Evolutionary conservation across 225 moss, liverwort and hornwort genomes (phyloP).

Genomic region (Marchantia polymorpha): DNA sequence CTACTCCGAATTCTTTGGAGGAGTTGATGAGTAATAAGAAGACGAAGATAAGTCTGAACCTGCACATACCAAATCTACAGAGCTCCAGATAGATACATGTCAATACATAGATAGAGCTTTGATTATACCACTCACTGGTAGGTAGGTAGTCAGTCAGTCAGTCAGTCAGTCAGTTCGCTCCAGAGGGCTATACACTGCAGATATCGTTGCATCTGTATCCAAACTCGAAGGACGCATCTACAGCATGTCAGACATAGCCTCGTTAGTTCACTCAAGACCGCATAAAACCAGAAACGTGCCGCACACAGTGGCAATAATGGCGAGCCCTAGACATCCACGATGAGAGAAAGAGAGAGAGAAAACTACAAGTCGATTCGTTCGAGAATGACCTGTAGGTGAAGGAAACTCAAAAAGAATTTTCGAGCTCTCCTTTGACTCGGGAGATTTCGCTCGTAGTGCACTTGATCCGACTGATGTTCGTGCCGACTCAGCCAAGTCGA

Average conservation of each 20-base stretch:
- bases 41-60: neutral
- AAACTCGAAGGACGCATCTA: neutral
- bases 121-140: neutral
- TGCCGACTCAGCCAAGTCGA: too few relatives aligned
- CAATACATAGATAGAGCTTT: neutral
- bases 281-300: neutral
- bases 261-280: neutral
- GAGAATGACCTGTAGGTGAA: too few relatives aligned
- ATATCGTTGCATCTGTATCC: neutral
- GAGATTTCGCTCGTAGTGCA: too few relatives aligned
- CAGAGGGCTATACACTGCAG: neutral
- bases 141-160: neutral
- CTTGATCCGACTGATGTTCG: too few relatives aligned
- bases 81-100: neutral
- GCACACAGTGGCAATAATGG: neutral
- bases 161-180: neutral
- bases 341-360: neutral
- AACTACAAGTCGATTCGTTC: neutral
- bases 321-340: neutral
- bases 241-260: neutral
- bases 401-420: neutral
- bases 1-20: too few relatives aligned
- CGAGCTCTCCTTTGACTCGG: neutral
- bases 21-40: neutral
- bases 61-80: neutral